These are phyloP conservation scores for Balamuthia mandrillaris DNA, from an alignment of 208 protist genomes.

Conservation along the genomic window DNA sequence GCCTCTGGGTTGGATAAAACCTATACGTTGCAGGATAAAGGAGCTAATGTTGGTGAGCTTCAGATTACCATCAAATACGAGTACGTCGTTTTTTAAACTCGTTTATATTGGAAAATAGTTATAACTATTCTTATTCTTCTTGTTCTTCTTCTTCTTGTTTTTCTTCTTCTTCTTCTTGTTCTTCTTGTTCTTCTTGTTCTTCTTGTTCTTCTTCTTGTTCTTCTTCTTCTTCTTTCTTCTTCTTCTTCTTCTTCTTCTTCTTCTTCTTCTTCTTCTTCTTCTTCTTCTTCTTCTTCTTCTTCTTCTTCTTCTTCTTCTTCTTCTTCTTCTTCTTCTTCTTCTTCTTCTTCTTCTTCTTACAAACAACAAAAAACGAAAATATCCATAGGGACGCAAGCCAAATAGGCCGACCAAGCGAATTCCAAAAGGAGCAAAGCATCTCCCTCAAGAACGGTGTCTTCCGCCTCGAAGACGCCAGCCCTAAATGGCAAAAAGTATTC, in stretches of 20 bases:
- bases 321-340: too few relatives aligned
- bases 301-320: not conserved
- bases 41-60: not conserved
- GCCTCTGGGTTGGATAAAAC: not conserved
- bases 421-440: conserved; percentile 12
- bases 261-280: too few relatives aligned
- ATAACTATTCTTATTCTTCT: not conserved
- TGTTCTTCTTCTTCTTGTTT: too few relatives aligned
- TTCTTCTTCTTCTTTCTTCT: too few relatives aligned
- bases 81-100: too few relatives aligned
- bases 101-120: not conserved
- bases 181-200: too few relatives aligned
- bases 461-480: not conserved
- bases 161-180: too few relatives aligned
- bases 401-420: not conserved
- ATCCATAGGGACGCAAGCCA: conserved; percentile 11
- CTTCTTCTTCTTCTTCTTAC: not conserved
- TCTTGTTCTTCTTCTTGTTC: too few relatives aligned
- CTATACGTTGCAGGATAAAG: not conserved
- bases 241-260: too few relatives aligned
- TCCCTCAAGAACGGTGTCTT: not conserved
- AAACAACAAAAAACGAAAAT: conserved; percentile 6
- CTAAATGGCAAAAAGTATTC: conserved; percentile 24
- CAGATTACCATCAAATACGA: not conserved
- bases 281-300: not conserved